Conservation (phyloP, 768 basidiomycete genomes). For the Naganishia onofrii region DNA sequence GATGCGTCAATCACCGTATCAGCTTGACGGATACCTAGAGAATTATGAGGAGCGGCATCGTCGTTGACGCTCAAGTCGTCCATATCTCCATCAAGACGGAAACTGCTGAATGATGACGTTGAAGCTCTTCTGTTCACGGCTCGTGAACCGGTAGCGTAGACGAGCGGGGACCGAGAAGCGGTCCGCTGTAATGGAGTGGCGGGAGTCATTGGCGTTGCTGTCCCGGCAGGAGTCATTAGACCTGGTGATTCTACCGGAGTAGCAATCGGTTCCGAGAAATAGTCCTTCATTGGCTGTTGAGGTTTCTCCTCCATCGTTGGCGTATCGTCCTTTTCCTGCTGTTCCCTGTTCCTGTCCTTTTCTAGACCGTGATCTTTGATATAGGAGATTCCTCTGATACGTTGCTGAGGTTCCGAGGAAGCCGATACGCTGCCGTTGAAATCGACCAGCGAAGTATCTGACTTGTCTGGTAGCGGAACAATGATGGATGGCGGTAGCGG, state of each 20-base stretch:
- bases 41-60: constrained; percentile 1
- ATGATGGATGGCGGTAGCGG: neutral
- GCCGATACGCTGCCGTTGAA: neutral
- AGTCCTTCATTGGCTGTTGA: constrained; percentile 19
- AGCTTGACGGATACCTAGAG: constrained; percentile 23
- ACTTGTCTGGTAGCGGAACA: neutral
- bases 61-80: constrained; percentile 3
- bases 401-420: constrained; percentile 5
- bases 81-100: constrained; percentile 24
- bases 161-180: neutral
- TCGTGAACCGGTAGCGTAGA: neutral
- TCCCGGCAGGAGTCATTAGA: constrained; percentile 10
- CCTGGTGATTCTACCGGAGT: constrained; percentile 23
- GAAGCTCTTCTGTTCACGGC: constrained; percentile 7
- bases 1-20: constrained; percentile 20
- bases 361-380: constrained; percentile 65
- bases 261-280: constrained; percentile 3
- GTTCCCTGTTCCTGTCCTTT: constrained; percentile 12
- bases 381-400: constrained; percentile 70
- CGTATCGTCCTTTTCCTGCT: constrained; percentile 4
- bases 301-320: constrained; percentile 15
- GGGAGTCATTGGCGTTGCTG: neutral
- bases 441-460: neutral
- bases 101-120: constrained; percentile 27
- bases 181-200: neutral